Evolutionary conservation across 352 stramenopile species (phyloP), one percentile per base, ranked within the genome.

Genomic region (Pythium rishiriense): DNA sequence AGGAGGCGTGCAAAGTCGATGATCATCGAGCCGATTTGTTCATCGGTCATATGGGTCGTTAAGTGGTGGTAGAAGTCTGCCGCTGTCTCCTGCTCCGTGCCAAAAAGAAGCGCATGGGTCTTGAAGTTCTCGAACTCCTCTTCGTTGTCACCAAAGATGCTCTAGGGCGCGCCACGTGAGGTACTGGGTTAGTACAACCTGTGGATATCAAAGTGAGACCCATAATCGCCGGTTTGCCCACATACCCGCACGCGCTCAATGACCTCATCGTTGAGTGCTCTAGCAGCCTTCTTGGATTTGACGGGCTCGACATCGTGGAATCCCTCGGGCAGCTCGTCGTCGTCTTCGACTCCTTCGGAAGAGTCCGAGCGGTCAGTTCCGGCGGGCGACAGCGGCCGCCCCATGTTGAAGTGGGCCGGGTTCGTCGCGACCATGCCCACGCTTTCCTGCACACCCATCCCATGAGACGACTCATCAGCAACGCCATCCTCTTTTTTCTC

Each of bases 221-320:
- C 35, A 17, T 41, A 41, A 19, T 41, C 35, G 35, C 35, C 4
- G 12, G 17, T n/a, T n/a, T 41, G 35, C 6, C 10, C 19, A 43
- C 41, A 15, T 46, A 83, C 77, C 75, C 70, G 62, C 6, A 96
- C 83, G 17, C 87, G 73, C 19, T 77, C 62, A 0, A 85, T 91
- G 56, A 96, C 87, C 51, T 91, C 60, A 26, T 93, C 87, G 46
- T 96, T 96, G 3, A 96, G 73, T 3, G 78, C 79, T 3, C 87
- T 72, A 2, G 83, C 85, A 12, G 79, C 78, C 57, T 93, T 90
- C 49, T 87, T 85, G 12, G 84, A 80, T 52, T 76, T 85, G 2
- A 96, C 85, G 0, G 87, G 87, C 21, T 82, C 76, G 12, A 96
- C 86, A 50, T 96, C 87, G 51, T 89, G 73, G 46, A 93, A 91